Percentiles rank a stretch among this genome's conserved stretches.
These are phyloP conservation scores for Graphium sp. DNA, from an alignment of 2,329 filamentous ascomycete genomes.

Conservation along the genomic window DNA sequence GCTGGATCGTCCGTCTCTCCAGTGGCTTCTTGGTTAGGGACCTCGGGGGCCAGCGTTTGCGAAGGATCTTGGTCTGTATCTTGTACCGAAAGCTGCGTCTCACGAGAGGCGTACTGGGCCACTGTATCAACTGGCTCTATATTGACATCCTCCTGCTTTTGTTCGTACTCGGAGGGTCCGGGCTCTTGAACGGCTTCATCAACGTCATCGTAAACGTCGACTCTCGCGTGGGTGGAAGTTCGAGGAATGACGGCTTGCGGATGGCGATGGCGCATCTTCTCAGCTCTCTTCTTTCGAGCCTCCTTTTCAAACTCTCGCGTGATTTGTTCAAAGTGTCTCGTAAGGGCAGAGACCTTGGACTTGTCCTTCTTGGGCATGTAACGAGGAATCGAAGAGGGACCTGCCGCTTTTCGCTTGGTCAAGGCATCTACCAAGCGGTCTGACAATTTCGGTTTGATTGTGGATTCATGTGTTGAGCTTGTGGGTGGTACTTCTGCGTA, in stretches of 20 bases:
- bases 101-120: background rate
- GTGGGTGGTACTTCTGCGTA: no score
- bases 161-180: conserved; percentile 42
- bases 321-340: conserved; percentile 90
- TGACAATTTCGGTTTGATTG: conserved; percentile 55
- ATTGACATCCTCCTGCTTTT: conserved; percentile 1
- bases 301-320: conserved; percentile 95
- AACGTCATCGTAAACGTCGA: conserved; percentile 89
- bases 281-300: conserved; percentile 67
- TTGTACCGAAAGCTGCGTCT: background rate
- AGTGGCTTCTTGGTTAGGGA: background rate
- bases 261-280: conserved; percentile 45
- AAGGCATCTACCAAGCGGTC: conserved; percentile 54
- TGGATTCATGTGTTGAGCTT: no score
- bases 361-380: conserved; percentile 63
- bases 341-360: conserved; percentile 75
- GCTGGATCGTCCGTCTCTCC: conserved; percentile 5
- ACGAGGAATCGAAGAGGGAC: conserved; percentile 70
- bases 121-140: background rate
- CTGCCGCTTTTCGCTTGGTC: conserved; percentile 39
- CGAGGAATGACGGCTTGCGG: conserved; percentile 71
- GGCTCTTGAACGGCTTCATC: conserved; percentile 81
- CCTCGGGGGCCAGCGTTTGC: background rate
- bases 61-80: background rate
- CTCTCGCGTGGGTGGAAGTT: conserved; percentile 84